Evolutionary conservation across 1,284 basidiomycete genomes (phyloP), one percentile per base, ranked within the genome.

Genomic region (Rhodotorula sp.): DNA sequence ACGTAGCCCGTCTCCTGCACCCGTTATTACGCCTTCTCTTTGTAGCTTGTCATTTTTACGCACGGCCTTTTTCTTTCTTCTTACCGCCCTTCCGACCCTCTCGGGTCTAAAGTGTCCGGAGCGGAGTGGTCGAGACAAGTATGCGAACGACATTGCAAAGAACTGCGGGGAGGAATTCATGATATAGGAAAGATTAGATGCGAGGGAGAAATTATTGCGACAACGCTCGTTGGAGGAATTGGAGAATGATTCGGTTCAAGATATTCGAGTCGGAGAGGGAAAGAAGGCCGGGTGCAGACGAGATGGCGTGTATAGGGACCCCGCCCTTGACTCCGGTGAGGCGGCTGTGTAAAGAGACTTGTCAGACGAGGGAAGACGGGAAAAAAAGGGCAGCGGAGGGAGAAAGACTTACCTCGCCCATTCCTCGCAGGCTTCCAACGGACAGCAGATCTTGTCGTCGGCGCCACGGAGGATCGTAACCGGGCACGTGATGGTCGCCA

Each of bases 241-340:
- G 66, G 19, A 62, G 26, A 34, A 66, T 62, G n/a, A 71, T 56
- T 0, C 66, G 70, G 38, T 68, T 71, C 58, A 67, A 48, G 47
- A 71, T 62, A 52, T 71, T 71, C 21, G 56, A 34, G 52, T 71
- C 70, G 18, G 66, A 68, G 23, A 66, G 56, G 18, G 63, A 66
- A 57, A 71, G 59, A 50, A 71, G 60, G 10, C 63, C 64, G 1
- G 70, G 70, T 0, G 70, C 70, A 3, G 55, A 49, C 2, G 63
- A 28, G n/a, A 71, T 61, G 45, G 50, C 62, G 23, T 61, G 57
- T n/a, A 58, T 50, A 3, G 28, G 12, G 18, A 50, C 55, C 3
- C 50, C 47, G 45, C 63, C 62, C 8, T 49, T 48, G 2, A 64
- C 66, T 23, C 65, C 65, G n/a, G 60, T 57, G 45, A 71, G 57